A percentile compares a stretch with the other conserved stretches of the same genome.
phyloP scores from a whole-genome alignment of 2,329 filamentous ascomycete genomes.

The Microdochium trichocladiopsis region DNA sequence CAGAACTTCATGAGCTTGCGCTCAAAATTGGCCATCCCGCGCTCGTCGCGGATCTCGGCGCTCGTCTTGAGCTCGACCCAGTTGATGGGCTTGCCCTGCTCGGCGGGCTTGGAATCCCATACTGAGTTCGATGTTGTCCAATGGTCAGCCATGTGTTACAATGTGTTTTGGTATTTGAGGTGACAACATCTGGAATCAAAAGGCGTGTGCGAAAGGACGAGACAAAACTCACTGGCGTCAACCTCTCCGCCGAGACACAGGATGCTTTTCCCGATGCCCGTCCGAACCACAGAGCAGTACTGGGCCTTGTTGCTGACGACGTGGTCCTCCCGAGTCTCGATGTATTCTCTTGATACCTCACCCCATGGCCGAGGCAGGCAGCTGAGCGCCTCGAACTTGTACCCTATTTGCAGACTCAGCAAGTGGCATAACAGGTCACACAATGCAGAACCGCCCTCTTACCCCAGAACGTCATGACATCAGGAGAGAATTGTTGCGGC shows the following conservation, averaged over 20 bases:
- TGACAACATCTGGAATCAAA: neutral
- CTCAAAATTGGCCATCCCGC: constrained; percentile 71
- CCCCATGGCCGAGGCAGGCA: constrained; percentile 71
- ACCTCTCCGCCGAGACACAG: constrained; percentile 90
- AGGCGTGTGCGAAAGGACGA: neutral
- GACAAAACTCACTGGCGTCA: constrained; percentile 61
- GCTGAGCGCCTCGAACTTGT: constrained; percentile 90
- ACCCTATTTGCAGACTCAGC: constrained; percentile 48
- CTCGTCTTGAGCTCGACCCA: constrained; percentile 96
- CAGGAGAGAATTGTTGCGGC: constrained; percentile 46
- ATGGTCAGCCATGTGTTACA: neutral
- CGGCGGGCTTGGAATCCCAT: constrained; percentile 72
- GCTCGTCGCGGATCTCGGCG: constrained; percentile 60
- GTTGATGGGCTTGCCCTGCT: constrained; percentile 62
- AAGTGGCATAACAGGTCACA: neutral
- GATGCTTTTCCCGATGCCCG: constrained; percentile 68
- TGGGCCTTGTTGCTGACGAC: constrained; percentile 85
- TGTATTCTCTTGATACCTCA: constrained; percentile 64
- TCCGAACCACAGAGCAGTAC: constrained; percentile 91
- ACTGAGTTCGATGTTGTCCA: constrained; percentile 50
- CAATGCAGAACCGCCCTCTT: constrained; percentile 6
- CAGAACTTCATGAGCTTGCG: constrained; percentile 92
- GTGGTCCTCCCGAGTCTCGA: constrained; percentile 66
- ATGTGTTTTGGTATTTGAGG: constrained; percentile 6
- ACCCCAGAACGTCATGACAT: constrained; percentile 94